phyloP scores from a whole-genome alignment of 2,329 filamentous ascomycete genomes.

The Ophioceras dolichostomum region DNA sequence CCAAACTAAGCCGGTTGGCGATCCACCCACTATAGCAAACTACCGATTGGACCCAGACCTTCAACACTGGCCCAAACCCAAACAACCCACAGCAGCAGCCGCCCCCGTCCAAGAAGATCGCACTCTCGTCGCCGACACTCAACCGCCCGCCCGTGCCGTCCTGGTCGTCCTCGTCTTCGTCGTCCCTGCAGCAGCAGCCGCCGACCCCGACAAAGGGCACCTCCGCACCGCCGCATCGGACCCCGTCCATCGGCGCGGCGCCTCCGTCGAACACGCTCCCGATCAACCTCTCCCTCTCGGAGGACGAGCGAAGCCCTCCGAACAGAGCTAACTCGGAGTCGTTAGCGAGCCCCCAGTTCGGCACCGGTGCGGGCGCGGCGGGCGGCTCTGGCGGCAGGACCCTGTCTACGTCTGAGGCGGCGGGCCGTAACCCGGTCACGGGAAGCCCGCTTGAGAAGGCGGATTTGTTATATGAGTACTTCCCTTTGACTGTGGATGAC shows the following conservation, averaged over 20 bases:
- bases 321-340: conserved; percentile 35
- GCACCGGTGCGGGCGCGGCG: conserved; percentile 2
- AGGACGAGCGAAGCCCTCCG: conserved; percentile 45
- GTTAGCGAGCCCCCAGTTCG: conserved; percentile 30
- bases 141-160: conserved; percentile 40
- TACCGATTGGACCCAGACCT: too few species aligned
- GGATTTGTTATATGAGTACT: conserved; percentile 88
- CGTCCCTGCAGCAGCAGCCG: conserved; percentile 11
- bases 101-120: conserved; percentile 39
- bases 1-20: too few species aligned
- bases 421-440: conserved; percentile 27
- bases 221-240: conserved; percentile 5
- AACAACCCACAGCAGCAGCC: conserved; percentile 26
- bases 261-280: conserved; percentile 21
- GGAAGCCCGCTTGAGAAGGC: conserved; percentile 59
- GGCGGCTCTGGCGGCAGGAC: conserved; percentile 13
- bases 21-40: too few species aligned
- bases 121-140: conserved; percentile 38
- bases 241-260: conserved; percentile 8
- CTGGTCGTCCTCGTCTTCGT: conserved; percentile 29
- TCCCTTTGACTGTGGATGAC: conserved; percentile 80
- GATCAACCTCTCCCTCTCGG: conserved; percentile 43
- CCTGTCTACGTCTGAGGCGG: conserved; percentile 17
- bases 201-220: conserved; percentile 9
- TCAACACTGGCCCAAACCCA: too few species aligned